phyloP scores from a whole-genome alignment of 805 yeast species.

The Nematodospora valgi region DNA sequence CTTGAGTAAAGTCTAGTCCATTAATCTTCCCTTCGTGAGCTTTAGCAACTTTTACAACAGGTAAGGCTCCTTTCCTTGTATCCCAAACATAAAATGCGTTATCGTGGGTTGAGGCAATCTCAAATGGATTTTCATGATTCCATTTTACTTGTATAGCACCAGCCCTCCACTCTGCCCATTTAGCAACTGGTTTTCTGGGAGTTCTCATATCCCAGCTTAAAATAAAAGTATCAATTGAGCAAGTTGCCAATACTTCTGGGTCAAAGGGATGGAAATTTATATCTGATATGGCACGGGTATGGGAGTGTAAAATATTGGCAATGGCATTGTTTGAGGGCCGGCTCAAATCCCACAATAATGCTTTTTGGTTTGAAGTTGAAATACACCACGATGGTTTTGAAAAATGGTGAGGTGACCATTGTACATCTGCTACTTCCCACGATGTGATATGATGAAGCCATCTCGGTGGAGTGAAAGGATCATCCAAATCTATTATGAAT shows the following conservation, averaged over 20 bases:
- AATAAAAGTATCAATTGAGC: slow-evolving; percentile 86
- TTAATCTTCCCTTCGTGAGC: slow-evolving; percentile 89
- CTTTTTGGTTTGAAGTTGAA: slow-evolving; percentile 93
- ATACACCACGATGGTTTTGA: slow-evolving; percentile 87
- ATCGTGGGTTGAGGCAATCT: slow-evolving; percentile 85
- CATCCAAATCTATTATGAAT: slow-evolving; percentile 87
- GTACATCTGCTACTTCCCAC: slow-evolving; percentile 99
- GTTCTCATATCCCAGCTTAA: slow-evolving; percentile 88
- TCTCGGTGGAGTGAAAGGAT: slow-evolving; percentile 92
- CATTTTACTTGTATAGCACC: slow-evolving; percentile 95
- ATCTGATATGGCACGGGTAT: slow-evolving; percentile 91
- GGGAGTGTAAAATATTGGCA: slow-evolving; percentile 84
- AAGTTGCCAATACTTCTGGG: slow-evolving; percentile 87
- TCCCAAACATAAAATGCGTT: slow-evolving; percentile 85
- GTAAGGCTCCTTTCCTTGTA: slow-evolving; percentile 73
- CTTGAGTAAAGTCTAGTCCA: slow-evolving; percentile 79
- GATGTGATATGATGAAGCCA: slow-evolving; percentile 90
- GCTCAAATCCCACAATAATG: slow-evolving; percentile 88
- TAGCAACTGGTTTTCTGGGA: slow-evolving; percentile 67
- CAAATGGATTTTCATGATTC: slow-evolving; percentile 72
- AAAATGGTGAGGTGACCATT: slow-evolving; percentile 88
- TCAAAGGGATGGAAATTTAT: slow-evolving; percentile 86
- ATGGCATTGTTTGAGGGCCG: slow-evolving; percentile 70
- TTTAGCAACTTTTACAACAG: slow-evolving; percentile 53
- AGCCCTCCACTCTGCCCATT: slow-evolving; percentile 93